Conservation (phyloP, 495 filamentous ascomycete genomes). For the Acidomyces sp. region DNA sequence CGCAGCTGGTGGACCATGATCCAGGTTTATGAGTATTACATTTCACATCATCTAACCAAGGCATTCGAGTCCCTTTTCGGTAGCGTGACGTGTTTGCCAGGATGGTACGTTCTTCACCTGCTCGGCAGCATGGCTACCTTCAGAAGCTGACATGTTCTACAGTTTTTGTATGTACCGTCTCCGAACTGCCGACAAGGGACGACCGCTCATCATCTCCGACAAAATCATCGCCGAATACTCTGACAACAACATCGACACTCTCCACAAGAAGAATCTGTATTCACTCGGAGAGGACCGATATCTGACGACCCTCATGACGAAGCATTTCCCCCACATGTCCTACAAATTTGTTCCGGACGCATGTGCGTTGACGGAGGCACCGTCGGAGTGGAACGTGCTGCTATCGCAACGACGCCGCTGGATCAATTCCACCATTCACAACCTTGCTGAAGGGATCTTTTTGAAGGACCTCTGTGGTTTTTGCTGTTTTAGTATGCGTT, state of each 20-base stretch:
- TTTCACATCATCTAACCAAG: conserved; percentile 87
- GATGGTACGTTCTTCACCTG: conserved; percentile 60
- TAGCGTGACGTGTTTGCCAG: conserved; percentile 92
- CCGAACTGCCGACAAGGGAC: conserved; percentile 80
- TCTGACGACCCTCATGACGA: conserved; percentile 93
- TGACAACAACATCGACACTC: conserved; percentile 75
- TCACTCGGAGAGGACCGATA: conserved; percentile 95
- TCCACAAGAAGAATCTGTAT: conserved; percentile 97
- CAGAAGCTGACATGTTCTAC: conserved; percentile 1
- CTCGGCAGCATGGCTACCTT: background rate
- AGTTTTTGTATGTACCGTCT: conserved; percentile 99
- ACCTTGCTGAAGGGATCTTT: conserved; percentile 74
- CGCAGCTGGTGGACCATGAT: conserved; percentile 98
- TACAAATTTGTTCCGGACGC: conserved; percentile 94
- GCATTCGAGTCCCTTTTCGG: conserved; percentile 92
- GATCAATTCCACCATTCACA: conserved; percentile 99
- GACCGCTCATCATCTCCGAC: conserved; percentile 82
- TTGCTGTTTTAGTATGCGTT: conserved; percentile 98
- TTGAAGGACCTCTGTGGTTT: conserved; percentile 91
- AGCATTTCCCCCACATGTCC: conserved; percentile 88
- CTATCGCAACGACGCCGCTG: conserved; percentile 91
- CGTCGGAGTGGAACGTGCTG: conserved; percentile 82
- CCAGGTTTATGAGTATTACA: conserved; percentile 97
- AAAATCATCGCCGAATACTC: conserved; percentile 77
- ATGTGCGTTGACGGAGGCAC: conserved; percentile 81